These are phyloP conservation scores for Rosa lucieae DNA, from an alignment of 306 rosid genomes.

Conservation along the genomic window DNA sequence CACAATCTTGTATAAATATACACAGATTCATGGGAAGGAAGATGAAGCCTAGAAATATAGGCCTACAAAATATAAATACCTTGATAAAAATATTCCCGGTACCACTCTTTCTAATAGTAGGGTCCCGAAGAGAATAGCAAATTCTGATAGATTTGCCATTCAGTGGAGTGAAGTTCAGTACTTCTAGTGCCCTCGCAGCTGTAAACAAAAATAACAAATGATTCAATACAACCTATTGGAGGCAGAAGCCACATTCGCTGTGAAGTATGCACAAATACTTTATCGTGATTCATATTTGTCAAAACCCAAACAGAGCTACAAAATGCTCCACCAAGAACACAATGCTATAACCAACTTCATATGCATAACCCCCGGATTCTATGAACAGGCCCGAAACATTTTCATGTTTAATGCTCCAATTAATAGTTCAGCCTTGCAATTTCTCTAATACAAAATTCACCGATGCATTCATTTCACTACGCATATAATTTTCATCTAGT, in stretches of 20 bases:
- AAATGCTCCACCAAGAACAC: neutral
- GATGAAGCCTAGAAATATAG: neutral
- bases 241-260: neutral
- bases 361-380: neutral
- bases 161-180: slow-evolving; percentile 62
- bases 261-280: neutral
- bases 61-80: slow-evolving; percentile 29
- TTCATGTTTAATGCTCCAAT: too few relatives aligned
- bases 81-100: slow-evolving; percentile 62
- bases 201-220: neutral
- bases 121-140: slow-evolving; percentile 71
- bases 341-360: neutral
- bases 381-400: neutral
- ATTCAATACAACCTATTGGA: neutral
- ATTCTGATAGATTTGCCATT: slow-evolving; percentile 57
- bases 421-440: too few relatives aligned
- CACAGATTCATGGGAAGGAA: neutral
- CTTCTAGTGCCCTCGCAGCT: slow-evolving; percentile 42
- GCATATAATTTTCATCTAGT: neutral
- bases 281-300: neutral
- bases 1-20: neutral
- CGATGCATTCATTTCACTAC: neutral
- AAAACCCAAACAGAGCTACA: neutral
- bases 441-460: neutral
- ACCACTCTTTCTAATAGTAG: slow-evolving; percentile 69